Conservation (phyloP, 2,329 filamentous ascomycete genomes). For the Elsinoe perseae region DNA sequence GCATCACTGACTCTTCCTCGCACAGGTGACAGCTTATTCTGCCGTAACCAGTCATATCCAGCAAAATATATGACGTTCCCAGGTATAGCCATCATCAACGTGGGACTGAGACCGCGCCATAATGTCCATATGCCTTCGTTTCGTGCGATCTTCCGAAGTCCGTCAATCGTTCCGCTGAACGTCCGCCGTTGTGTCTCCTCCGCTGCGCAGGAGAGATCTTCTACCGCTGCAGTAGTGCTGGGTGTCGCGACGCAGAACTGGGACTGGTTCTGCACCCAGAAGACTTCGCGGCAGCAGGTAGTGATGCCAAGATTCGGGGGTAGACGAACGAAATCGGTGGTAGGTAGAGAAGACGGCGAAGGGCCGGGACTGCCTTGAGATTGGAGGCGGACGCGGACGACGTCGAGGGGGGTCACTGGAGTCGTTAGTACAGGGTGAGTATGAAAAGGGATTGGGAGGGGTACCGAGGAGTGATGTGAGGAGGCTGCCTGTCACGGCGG, state of each 20-base stretch:
- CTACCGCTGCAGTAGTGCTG: conserved; percentile 33
- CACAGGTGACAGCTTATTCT: conserved; percentile 64
- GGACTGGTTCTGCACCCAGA: conserved; percentile 82
- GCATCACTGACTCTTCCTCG: conserved; percentile 52
- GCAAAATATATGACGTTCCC: conserved; percentile 98
- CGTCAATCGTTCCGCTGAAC: conserved; percentile 87
- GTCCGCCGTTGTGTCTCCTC: conserved; percentile 76
- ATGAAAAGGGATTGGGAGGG: conserved; percentile 23
- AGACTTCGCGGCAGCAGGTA: conserved; percentile 92
- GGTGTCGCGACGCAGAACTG: conserved; percentile 66
- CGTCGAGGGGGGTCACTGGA: conserved; percentile 86
- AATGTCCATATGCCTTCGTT: conserved; percentile 82
- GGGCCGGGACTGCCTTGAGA: conserved; percentile 60
- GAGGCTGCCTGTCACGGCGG: conserved; percentile 82
- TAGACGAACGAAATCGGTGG: conserved; percentile 53
- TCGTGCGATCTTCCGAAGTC: conserved; percentile 84
- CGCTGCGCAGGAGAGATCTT: conserved; percentile 63
- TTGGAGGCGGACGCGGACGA: conserved; percentile 89
- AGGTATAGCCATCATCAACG: conserved; percentile 85
- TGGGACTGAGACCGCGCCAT: conserved; percentile 92
- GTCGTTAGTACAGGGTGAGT: conserved; percentile 10
- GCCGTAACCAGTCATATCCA: conserved; percentile 90
- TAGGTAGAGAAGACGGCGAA: conserved; percentile 45
- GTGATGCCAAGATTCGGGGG: conserved; percentile 85
- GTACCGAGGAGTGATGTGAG: conserved; percentile 81